These are phyloP conservation scores for Xylariomycetidae sp. DNA, from an alignment of 2,329 filamentous ascomycete genomes.

Conservation along the genomic window DNA sequence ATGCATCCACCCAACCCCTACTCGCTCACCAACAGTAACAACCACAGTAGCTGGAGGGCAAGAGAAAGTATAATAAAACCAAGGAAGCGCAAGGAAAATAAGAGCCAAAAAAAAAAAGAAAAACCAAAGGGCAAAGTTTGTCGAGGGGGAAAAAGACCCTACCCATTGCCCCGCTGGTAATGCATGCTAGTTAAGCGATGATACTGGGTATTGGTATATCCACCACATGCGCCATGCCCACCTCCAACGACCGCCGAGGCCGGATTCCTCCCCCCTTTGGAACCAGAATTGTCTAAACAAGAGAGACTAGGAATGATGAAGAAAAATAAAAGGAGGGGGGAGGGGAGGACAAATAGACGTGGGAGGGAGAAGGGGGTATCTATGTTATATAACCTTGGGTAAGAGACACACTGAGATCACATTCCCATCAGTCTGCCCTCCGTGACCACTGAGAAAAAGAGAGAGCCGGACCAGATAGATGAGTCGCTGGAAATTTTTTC, in stretches of 20 bases:
- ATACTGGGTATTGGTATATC: too few relatives aligned
- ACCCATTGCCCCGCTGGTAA: too few relatives aligned
- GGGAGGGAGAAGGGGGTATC: background rate
- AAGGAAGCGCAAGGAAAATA: too few relatives aligned
- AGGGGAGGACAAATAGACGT: background rate
- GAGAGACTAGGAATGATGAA: background rate
- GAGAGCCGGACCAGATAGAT: background rate
- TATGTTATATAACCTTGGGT: too few relatives aligned
- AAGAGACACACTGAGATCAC: too few relatives aligned
- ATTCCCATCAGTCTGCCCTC: too few relatives aligned
- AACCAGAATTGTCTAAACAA: background rate
- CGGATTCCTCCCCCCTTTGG: background rate
- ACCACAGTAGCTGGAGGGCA: too few relatives aligned
- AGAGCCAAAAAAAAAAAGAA: too few relatives aligned
- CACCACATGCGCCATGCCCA: background rate
- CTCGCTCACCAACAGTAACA: background rate
- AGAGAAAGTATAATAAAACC: too few relatives aligned
- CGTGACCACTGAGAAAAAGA: background rate
- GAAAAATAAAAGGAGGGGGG: background rate
- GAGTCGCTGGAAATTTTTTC: background rate
- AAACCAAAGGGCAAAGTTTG: background rate
- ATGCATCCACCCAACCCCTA: background rate
- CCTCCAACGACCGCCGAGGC: background rate
- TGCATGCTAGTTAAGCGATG: too few relatives aligned
- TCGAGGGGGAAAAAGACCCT: too few relatives aligned